Evolutionary conservation across 139 green algal genomes (phyloP).

Genomic region (Asterochloris sp.): DNA sequence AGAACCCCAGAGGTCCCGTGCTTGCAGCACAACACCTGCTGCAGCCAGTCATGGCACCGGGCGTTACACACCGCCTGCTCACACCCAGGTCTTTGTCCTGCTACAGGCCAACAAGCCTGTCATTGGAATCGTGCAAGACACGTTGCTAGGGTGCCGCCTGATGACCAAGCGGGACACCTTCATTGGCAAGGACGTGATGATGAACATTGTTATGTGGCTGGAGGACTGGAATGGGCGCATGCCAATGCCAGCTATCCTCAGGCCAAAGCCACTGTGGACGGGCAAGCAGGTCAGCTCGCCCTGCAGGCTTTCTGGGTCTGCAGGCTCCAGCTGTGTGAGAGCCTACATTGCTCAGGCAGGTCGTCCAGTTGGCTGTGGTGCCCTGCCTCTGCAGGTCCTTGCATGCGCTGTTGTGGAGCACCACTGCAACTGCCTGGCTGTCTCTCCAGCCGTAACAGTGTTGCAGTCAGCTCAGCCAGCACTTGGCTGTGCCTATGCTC

Average conservation of each 20-base stretch:
- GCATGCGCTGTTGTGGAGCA: too few relatives aligned
- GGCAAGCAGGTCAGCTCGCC: slow-evolving; percentile 76
- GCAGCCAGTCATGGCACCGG: neutral
- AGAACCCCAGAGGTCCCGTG: neutral
- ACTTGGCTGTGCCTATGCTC: too few relatives aligned
- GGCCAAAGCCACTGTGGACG: slow-evolving; percentile 94
- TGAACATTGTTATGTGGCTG: slow-evolving; percentile 97
- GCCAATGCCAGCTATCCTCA: slow-evolving; percentile 91
- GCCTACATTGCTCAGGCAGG: too few relatives aligned
- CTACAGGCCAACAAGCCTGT: slow-evolving; percentile 93
- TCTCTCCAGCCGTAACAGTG: too few relatives aligned
- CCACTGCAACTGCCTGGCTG: too few relatives aligned
- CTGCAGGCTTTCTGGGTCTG: neutral
- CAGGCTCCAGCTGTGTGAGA: neutral
- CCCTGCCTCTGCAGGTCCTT: too few relatives aligned
- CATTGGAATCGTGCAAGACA: slow-evolving; percentile 99
- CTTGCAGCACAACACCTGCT: neutral
- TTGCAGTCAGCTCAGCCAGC: too few relatives aligned
- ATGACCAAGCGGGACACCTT: slow-evolving; percentile 99
- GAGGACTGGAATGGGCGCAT: slow-evolving; percentile 91
- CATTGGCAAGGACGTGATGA: slow-evolving; percentile 94
- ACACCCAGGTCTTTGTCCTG: neutral
- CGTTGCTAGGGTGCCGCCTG: slow-evolving; percentile 86
- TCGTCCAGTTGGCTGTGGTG: too few relatives aligned
- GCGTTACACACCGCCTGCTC: neutral